Evolutionary conservation across 306 rosid species (phyloP).

Genomic region (Begonia fuchsioides): DNA sequence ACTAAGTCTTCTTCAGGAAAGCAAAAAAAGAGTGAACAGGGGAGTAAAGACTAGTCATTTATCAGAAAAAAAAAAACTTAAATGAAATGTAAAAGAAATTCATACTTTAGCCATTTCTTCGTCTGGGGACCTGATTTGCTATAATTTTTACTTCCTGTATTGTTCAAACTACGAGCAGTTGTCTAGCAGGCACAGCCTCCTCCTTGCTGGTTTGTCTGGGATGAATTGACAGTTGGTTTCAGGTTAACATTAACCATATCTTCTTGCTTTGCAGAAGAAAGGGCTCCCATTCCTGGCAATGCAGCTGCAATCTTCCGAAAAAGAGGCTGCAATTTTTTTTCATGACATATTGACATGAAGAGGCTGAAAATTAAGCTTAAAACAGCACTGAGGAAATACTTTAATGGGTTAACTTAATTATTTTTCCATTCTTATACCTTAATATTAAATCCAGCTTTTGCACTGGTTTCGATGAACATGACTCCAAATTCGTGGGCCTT

Average conservation of each 20-base stretch:
- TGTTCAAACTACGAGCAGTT: constrained; percentile 14
- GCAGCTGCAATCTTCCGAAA: constrained; percentile 97
- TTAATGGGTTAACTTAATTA: constrained; percentile 2
- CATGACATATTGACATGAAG: constrained; percentile 1
- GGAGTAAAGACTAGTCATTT: too few relatives aligned
- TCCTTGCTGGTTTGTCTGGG: constrained; percentile 77
- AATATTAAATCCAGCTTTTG: constrained; percentile 96
- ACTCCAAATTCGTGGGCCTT: constrained; percentile 80
- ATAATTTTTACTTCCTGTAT: background rate
- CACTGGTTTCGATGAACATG: constrained; percentile 94
- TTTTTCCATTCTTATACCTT: constrained; percentile 30
- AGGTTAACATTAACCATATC: constrained; percentile 97
- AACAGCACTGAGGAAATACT: background rate
- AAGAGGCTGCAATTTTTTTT: constrained; percentile 55
- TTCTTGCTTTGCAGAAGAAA: constrained; percentile 85
- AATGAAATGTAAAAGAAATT: too few relatives aligned
- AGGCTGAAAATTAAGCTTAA: background rate
- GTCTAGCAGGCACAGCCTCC: constrained; percentile 90
- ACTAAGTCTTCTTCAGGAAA: too few relatives aligned
- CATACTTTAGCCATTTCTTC: too few relatives aligned
- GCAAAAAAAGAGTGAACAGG: too few relatives aligned
- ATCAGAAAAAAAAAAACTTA: too few relatives aligned
- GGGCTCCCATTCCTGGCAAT: constrained; percentile 97
- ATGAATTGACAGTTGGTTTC: constrained; percentile 59
- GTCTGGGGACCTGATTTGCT: background rate